Base-by-base conservation (phyloP, 495 filamentous ascomycete genomes). In the Podospora fimiseda region DNA sequence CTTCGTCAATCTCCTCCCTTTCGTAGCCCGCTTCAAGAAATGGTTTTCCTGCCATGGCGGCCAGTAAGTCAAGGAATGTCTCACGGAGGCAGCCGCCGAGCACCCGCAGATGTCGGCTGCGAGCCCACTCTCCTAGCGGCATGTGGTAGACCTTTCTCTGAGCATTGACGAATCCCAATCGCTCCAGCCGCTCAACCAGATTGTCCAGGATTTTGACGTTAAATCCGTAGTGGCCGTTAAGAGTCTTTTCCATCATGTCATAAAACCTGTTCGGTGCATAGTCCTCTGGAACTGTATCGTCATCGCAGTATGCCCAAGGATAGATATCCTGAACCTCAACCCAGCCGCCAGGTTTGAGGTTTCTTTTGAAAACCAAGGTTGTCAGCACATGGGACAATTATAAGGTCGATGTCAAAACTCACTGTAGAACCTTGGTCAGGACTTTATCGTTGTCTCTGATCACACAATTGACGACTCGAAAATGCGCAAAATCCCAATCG, bases 341-440 rank as follows among this genome's bases (percentile, higher is more conserved):
- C 74, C 79, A 86, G 46, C 78, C 85, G 38, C 85, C 84, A 1
- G 84, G 84, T 48, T 77, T 77, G 14, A 81, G 69, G 54, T 78
- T 74, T n/a, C 76, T 78, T 38, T 59, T 39, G 76, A 11, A 33
- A 33, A 11, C n/a, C 11, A 11, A 20, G 16, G 11, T n/a, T n/a
- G 15, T 38, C n/a, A 40, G 30, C 11, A 16, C 24, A 11, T 45
- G 4, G 13, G 14, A 20, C 8, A 14, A 7, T 11, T 6, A 8
- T 42, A 59, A 9, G 70, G 1, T n/a, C 3, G 43, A 36, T 54
- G 11, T 15, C 22, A 30, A n/a, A 44, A 44, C 70, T 45, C 56
- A 74, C 65, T 66, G 48, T 6, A 69, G 59, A 3, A 65, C 63
- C 9, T 58, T 64, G 27, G 57, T 37, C 9, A 75, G 57, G 2